Conservation (phyloP, 257 asterid genomes). For the Nicotiana benthamiana region DNA sequence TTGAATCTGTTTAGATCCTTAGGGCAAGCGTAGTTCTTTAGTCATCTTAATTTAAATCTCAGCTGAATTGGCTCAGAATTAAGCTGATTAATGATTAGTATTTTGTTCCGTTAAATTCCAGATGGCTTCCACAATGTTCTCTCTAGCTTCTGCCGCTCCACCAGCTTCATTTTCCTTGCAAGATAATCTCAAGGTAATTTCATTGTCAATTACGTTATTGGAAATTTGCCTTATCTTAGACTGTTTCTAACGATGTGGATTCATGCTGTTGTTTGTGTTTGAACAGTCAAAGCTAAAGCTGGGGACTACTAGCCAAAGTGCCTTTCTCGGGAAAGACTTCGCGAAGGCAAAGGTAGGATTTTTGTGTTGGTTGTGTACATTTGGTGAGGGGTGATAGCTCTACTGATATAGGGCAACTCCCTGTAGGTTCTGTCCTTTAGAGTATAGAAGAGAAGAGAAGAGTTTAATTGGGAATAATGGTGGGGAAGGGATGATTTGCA, state of each 20-base stretch:
- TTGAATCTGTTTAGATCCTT: background rate
- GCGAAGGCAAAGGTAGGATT: conserved; percentile 36
- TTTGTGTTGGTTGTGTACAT: background rate
- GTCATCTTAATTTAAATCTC: background rate
- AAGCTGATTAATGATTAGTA: background rate
- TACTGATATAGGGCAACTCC: background rate
- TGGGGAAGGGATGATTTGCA: background rate
- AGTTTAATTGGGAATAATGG: background rate
- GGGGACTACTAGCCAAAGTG: conserved; percentile 26
- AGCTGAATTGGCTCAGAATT: background rate
- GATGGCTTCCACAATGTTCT: conserved; percentile 46
- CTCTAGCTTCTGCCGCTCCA: conserved; percentile 32
- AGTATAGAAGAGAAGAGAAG: background rate
- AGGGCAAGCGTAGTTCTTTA: background rate
- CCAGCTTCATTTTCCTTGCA: conserved; percentile 24
- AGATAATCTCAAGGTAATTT: conserved; percentile 34
- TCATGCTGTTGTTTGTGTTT: background rate
- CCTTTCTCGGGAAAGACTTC: conserved; percentile 29
- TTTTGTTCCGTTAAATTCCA: conserved; percentile 7
- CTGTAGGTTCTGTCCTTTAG: background rate
- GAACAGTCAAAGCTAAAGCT: conserved; percentile 38
- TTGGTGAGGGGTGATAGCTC: background rate
- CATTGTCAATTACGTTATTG: background rate
- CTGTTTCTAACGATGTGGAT: background rate
- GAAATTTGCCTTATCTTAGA: background rate